Percentiles rank a stretch among this genome's conserved stretches.
phyloP scores from a whole-genome alignment of 148 eudicot genomes.

The Cornus controversa region DNA sequence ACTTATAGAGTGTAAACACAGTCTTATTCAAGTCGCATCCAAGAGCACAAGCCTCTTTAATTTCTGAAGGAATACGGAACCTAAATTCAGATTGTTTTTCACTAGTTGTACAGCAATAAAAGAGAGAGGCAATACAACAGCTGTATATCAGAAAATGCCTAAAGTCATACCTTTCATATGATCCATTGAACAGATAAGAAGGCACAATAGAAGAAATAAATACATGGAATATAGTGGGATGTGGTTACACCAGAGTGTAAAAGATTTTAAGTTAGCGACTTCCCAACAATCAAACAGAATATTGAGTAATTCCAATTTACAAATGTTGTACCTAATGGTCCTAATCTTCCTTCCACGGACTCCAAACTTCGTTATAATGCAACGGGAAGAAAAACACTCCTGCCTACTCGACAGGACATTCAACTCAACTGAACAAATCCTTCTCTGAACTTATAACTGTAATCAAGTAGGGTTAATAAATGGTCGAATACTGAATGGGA shows the following conservation, averaged over 20 bases:
- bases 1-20: background rate
- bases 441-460: too few species aligned
- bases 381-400: background rate
- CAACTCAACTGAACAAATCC: too few species aligned
- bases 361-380: background rate
- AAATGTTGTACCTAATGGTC: background rate
- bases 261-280: background rate
- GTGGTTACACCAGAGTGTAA: background rate
- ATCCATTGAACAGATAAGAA: background rate
- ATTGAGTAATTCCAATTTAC: background rate
- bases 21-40: background rate
- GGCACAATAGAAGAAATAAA: too few species aligned
- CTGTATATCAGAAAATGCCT: background rate
- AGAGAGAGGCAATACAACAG: background rate
- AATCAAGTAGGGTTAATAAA: too few species aligned
- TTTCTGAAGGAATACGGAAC: background rate
- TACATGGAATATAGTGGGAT: background rate
- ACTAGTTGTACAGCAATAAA: background rate
- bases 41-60: slow-evolving; percentile 1
- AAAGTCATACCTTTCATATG: background rate
- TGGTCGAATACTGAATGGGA: too few species aligned
- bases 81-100: background rate
- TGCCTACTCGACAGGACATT: background rate
- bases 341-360: background rate
- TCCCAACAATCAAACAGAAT: background rate